Conservation (phyloP, 352 stramenopile species). For the Phytophthora quininea region DNA sequence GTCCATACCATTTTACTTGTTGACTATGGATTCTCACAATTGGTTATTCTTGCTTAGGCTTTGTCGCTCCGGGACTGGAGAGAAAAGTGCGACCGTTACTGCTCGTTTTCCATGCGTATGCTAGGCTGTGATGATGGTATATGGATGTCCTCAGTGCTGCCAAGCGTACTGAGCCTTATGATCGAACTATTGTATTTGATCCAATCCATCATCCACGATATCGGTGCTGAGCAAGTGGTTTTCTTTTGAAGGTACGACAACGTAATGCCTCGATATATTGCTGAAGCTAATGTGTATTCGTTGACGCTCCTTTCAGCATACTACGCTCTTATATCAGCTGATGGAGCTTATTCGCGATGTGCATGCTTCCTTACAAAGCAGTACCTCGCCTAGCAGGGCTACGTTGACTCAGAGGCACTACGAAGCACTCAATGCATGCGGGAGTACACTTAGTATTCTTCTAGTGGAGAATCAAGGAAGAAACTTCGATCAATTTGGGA, state of each 20-base stretch:
- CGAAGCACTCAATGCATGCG: conserved; percentile 33
- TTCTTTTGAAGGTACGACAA: conserved; percentile 41
- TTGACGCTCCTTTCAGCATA: conserved; percentile 36
- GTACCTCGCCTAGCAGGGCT: background rate
- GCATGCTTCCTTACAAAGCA: conserved; percentile 26
- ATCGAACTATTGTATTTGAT: conserved; percentile 45
- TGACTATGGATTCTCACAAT: conserved; percentile 1
- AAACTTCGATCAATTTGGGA: conserved; percentile 5
- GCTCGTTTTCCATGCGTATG: conserved; percentile 35
- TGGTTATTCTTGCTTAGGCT: conserved; percentile 26
- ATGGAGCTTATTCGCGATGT: conserved; percentile 46
- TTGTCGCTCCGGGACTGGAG: conserved; percentile 53
- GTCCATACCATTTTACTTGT: background rate
- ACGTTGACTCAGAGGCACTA: conserved; percentile 28
- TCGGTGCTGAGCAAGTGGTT: conserved; percentile 20
- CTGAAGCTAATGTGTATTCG: no score
- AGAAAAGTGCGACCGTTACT: conserved; percentile 33
- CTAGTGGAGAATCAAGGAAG: conserved; percentile 20
- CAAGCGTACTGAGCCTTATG: conserved; percentile 44
- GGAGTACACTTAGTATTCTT: conserved; percentile 30
- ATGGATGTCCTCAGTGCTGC: conserved; percentile 45
- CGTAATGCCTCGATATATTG: background rate
- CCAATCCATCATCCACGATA: conserved; percentile 34
- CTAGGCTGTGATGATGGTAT: conserved; percentile 8
- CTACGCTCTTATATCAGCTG: conserved; percentile 44